Evolutionary conservation across 495 filamentous ascomycete species (phyloP), one percentile per base, ranked within the genome.

Genomic region (Chaetomium cochliodes): DNA sequence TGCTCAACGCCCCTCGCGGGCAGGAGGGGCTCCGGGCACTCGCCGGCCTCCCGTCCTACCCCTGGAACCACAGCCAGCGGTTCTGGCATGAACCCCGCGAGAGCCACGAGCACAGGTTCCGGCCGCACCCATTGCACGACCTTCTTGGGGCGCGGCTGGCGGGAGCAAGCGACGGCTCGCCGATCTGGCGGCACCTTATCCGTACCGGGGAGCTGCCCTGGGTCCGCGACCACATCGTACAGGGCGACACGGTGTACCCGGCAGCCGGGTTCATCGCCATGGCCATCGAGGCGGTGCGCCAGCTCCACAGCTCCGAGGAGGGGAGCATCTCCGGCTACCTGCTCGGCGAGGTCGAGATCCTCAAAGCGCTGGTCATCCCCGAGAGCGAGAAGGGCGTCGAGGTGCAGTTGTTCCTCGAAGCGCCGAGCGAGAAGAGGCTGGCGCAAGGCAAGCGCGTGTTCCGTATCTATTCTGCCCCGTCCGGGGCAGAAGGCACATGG

Each of bases 221-320:
- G 44, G 16, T 47, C 0, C 15, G n/a, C 16, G 44, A 47, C n/a
- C 44, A 47, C 44, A 47, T 47, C 2, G 44, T 47, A 4, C 16
- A 47, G 16, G 44, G 44, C 1, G n/a, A 39, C 3, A 41, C 20
- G 2, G 33, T 56, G 15, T 56, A 16, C 12, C 53, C 53, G 2
- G 53, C 15, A 6, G 6, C 53, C 11, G 53, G 28, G 18, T 56
- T 37, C 30, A 22, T 37, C n/a, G 28, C 25, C 53, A 56, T 56
- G 53, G 53, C 30, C 7, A n/a, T 56, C 15, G 53, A 56, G 33
- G 53, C 33, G 33, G 33, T 37, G 33, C 33, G 33, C 51, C 33
- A 37, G 33, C 33, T 37, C 9, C 33, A 37, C 9, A 11, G 33
- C 9, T 37, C 33, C 33, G 33, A 37, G 9, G 33, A 3, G 5